phyloP scores from a whole-genome alignment of 306 rosid genomes.

The Fagus sylvatica region DNA sequence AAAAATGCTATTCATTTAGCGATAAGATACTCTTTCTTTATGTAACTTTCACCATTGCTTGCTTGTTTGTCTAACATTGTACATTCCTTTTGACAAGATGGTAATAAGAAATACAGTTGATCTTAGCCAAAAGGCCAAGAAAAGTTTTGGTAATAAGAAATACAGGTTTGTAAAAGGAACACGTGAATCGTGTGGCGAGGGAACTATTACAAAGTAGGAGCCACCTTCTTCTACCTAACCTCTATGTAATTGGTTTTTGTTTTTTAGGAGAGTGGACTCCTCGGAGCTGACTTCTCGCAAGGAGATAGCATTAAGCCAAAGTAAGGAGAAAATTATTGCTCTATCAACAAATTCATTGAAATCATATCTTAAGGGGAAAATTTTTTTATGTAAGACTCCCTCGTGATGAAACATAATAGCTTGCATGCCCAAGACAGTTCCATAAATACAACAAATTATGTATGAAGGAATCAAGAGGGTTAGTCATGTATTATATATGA shows the following conservation, averaged over 20 bases:
- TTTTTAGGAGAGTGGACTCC: constrained; percentile 57
- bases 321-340: neutral
- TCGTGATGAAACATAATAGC: neutral
- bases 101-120: neutral
- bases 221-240: neutral
- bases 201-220: neutral
- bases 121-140: no score
- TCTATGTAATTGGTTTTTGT: neutral
- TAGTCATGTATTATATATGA: neutral
- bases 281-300: constrained; percentile 50
- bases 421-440: neutral
- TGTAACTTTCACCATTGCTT: neutral
- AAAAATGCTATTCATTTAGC: no score
- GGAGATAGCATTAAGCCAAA: constrained; percentile 41
- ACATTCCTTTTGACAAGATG: neutral
- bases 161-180: neutral
- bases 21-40: neutral
- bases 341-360: neutral
- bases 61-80: neutral
- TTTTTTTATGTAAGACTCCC: neutral
- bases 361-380: neutral
- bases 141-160: neutral
- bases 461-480: neutral
- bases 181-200: neutral
- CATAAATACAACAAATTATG: neutral